Percentiles rank a stretch among this genome's conserved stretches.
These are phyloP conservation scores for Daldinia grandis DNA, from an alignment of 495 filamentous ascomycete genomes.

Conservation along the genomic window DNA sequence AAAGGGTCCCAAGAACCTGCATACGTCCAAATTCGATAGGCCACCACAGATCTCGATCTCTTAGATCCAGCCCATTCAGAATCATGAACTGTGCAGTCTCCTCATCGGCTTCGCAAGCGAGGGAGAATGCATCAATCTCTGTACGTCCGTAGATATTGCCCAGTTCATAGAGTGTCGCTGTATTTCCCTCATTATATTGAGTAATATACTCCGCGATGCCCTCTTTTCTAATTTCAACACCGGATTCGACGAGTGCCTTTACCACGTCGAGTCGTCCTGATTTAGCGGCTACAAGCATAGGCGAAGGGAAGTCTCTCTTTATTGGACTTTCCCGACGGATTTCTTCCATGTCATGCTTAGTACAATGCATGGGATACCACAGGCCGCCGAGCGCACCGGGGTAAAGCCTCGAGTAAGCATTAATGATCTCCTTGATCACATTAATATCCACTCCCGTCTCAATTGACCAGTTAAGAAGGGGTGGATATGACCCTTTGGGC, in stretches of 20 bases:
- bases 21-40: background rate
- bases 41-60: background rate
- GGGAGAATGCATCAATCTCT: background rate
- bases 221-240: background rate
- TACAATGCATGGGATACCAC: background rate
- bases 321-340: no score
- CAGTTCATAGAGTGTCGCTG: no score
- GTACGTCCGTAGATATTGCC: no score
- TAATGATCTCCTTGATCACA: background rate
- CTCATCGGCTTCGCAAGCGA: background rate
- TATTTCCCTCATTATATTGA: no score
- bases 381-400: background rate
- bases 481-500: background rate
- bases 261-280: constrained; percentile 15
- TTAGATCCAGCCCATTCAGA: background rate
- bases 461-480: background rate
- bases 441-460: background rate
- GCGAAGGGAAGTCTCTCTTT: background rate
- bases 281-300: background rate
- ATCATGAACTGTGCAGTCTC: constrained; percentile 13
- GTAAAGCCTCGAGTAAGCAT: background rate
- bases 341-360: no score
- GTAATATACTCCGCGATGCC: background rate
- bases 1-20: background rate
- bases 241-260: constrained; percentile 1